phyloP scores from a whole-genome alignment of 148 eudicot genomes.

The Linanthus parryae region DNA sequence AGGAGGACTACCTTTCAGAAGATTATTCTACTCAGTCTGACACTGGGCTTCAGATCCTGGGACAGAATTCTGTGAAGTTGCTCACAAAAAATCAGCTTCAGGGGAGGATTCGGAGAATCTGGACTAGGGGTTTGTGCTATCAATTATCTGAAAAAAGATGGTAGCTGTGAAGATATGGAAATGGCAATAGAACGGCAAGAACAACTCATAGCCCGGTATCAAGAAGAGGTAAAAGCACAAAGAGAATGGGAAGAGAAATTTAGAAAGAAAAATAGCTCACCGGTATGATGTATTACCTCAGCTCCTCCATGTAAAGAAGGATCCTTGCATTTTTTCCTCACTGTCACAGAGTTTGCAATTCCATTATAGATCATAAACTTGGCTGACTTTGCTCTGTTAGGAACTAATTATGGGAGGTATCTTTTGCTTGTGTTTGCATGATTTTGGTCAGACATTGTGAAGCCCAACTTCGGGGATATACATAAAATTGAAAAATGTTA shows the following conservation, averaged over 20 bases:
- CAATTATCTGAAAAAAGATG: constrained; percentile 15
- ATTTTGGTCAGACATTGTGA: too few relatives aligned
- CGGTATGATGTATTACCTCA: constrained; percentile 28
- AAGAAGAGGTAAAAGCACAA: constrained; percentile 83
- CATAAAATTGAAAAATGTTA: too few relatives aligned
- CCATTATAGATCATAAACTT: too few relatives aligned
- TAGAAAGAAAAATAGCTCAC: constrained; percentile 47
- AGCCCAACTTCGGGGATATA: too few relatives aligned
- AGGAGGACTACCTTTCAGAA: constrained; percentile 19
- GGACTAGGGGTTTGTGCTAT: constrained; percentile 17
- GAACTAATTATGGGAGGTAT: too few relatives aligned
- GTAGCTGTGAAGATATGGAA: constrained; percentile 48
- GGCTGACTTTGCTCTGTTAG: too few relatives aligned
- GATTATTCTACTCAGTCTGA: constrained; percentile 23
- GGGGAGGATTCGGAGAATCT: constrained; percentile 18
- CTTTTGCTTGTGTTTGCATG: too few relatives aligned
- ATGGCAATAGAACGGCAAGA: constrained; percentile 70
- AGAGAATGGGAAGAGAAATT: constrained; percentile 89
- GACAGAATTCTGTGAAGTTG: constrained; percentile 19
- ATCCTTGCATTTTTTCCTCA: too few relatives aligned
- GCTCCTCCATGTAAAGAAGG: too few relatives aligned
- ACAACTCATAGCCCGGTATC: constrained; percentile 53
- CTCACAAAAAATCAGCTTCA: constrained; percentile 14
- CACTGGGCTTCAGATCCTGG: constrained; percentile 15
- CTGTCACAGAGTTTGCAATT: too few relatives aligned